A percentile compares a stretch with the other conserved stretches of the same genome.
Conservation (phyloP, 2,329 filamentous ascomycete genomes). For the Beauveria scarabaeidicola region DNA sequence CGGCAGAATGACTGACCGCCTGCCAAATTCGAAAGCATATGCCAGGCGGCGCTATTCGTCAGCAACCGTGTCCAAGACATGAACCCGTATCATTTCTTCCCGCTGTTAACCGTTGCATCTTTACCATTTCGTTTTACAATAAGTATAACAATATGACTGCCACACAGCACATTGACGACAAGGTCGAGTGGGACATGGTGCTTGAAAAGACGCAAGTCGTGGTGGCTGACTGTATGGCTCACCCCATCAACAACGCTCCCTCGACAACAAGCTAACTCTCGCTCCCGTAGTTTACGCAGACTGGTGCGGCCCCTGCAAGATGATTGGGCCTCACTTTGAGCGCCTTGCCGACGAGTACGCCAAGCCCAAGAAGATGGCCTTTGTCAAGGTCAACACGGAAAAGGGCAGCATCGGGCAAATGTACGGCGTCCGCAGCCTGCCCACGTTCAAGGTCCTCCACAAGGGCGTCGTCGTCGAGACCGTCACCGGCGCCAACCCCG, state of each 20-base stretch:
- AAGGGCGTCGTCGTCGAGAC: conserved; percentile 64
- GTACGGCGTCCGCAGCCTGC: conserved; percentile 79
- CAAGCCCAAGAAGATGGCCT: conserved; percentile 74
- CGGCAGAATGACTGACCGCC: conserved; percentile 7
- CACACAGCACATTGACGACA: conserved; percentile 1
- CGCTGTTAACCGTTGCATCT: background rate
- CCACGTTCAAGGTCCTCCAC: conserved; percentile 89
- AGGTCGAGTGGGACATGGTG: conserved; percentile 10
- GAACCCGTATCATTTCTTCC: background rate
- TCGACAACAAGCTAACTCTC: conserved; percentile 17
- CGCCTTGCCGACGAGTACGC: conserved; percentile 71
- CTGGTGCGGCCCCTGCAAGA: conserved; percentile 91
- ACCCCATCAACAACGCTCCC: background rate
- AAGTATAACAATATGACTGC: background rate
- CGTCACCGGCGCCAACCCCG: conserved; percentile 72
- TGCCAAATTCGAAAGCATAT: background rate
- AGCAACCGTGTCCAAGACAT: conserved; percentile 8
- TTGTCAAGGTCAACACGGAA: conserved; percentile 89
- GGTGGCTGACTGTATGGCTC: conserved; percentile 10
- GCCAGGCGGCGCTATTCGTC: background rate
- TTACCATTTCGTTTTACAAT: background rate
- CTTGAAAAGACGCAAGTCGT: conserved; percentile 11
- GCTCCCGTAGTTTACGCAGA: conserved; percentile 70
- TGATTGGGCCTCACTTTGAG: conserved; percentile 84
- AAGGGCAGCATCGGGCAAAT: conserved; percentile 62